Base-by-base conservation (phyloP, 1,284 basidiomycete genomes). In the Ganoderma leucocontextum region DNA sequence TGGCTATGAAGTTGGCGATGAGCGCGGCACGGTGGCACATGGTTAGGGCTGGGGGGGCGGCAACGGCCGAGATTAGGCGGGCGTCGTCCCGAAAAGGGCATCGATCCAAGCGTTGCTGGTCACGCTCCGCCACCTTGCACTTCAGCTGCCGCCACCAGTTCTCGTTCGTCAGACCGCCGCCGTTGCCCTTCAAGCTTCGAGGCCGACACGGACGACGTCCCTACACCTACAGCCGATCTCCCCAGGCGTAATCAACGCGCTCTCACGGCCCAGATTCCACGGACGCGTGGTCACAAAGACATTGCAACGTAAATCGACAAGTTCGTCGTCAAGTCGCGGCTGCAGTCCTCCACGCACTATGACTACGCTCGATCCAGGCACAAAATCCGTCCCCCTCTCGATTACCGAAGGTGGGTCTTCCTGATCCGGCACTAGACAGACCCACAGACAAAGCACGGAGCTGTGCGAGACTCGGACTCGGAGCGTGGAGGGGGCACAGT, bases 371-470 rank as follows among this genome's bases (percentile, higher is more conserved):
- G 80, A 81, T 38, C 73, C 75, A 60, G 77, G 80, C 57, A 74
- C 75, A 55, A 81, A 81, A 71, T 75, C 70, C 68, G 78, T 77
- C 10, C 81, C 81, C 6, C 77, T 83, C 29, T 78, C 82, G 58
- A 83, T 84, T 47, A 84, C 83, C 47, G 83, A 84, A 81, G 83
- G 83, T 83, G 39, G n/a, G 69, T 62, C 10, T 17, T 22, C 61
- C 17, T 19, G 49, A 39, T 25, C 36, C n/a, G 52, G 35, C 29
- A n/a, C 60, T 59, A 17, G 52, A 49, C n/a, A 49, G 25, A 33
- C 52, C 13, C 29, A 33, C 9, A 33, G 52, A 55, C 29, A 35
- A 33, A 12, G 33, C 52, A 35, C 29, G 52, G 52, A 29, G 25
- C 25, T 53, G 52, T 5, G 29, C 47, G 29, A 29, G 29, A 29